These are phyloP conservation scores for Monosporozyma unispora DNA, from an alignment of 805 yeast genomes.

Conservation along the genomic window DNA sequence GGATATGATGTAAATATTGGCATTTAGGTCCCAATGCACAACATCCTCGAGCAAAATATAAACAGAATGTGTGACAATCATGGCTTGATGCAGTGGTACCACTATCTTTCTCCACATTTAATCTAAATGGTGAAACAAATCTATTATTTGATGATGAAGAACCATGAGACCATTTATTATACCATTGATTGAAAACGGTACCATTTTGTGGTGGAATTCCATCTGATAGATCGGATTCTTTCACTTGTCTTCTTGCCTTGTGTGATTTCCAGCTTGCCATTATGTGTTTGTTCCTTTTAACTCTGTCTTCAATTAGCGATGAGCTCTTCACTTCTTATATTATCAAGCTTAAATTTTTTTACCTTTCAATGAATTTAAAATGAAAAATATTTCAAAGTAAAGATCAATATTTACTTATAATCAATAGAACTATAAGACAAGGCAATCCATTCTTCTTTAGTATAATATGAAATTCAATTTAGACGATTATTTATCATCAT, in stretches of 20 bases:
- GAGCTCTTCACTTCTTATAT: not conserved
- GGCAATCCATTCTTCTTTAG: too few relatives aligned
- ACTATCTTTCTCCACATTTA: conserved; percentile 52
- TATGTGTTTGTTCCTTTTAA: not conserved
- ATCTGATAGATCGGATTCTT: conserved; percentile 45
- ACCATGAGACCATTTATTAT: conserved; percentile 67
- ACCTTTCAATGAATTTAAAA: not conserved
- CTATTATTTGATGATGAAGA: conserved; percentile 21
- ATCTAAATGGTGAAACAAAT: conserved; percentile 48
- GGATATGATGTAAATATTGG: conserved; percentile 68
- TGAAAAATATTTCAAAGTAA: not conserved
- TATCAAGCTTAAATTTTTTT: not conserved
- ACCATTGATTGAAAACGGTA: conserved; percentile 79
- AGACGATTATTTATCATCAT: conserved; percentile 1
- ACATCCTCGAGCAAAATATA: conserved; percentile 83
- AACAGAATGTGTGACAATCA: conserved; percentile 45
- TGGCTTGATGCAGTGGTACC: conserved; percentile 69
- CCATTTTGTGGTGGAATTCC: conserved; percentile 70
- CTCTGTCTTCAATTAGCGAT: not conserved
- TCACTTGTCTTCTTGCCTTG: conserved; percentile 70
- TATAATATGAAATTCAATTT: conserved; percentile 6
- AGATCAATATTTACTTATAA: not conserved
- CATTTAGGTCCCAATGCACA: conserved; percentile 76
- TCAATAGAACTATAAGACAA: too few relatives aligned
- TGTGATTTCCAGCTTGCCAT: conserved; percentile 21